Base-by-base conservation (phyloP, 371 early-diverging fungal species). In the Capillidium heterosporum region DNA sequence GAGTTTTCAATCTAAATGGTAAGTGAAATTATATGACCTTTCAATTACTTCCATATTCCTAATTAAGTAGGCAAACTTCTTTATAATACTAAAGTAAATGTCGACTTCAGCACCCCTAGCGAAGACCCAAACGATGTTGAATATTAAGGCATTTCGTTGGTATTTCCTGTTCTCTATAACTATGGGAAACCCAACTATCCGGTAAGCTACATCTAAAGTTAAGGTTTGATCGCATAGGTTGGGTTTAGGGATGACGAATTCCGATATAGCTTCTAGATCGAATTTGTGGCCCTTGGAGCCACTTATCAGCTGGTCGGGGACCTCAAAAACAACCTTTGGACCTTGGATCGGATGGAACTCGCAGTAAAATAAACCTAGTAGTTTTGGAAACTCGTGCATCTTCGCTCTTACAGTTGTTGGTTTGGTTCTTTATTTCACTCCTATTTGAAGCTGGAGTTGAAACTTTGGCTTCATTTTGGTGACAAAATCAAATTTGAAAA, bases 81-180 rank as follows among this genome's bases (percentile, higher is more conserved):
- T 62, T 1, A 88, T 87, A 0, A 90, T 74, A 32, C 84, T 84
- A 59, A 87, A 86, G 60, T 85, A 87, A 32, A 80, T 76, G 28
- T 74, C 69, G 15, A 81, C 80, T 54, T 84, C 80, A 3, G 80
- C 85, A 46, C 72, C 67, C 47, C 75, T 75, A 60, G 84, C 86
- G 73, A 92, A 92, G n/a, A 88, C 85, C 74, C 90, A 89, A 56
- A 83, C 81, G 15, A 88, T 64, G 63, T 92, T 92, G 73, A 89
- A 92, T 40, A 86, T 73, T 47, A 89, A 72, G n/a, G 80, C 84
- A 67, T 87, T 88, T 24, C 92, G 68, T 21, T 70, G 65, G 59
- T 89, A 91, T 58, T 81, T 80, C 55, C 72, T 73, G 61, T 84
- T 74, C 53, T 78, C 74, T 26, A 91, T 75, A 11, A 70, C 68